These are phyloP conservation scores for Mycena vitilis DNA, from an alignment of 768 basidiomycete genomes.

Conservation along the genomic window DNA sequence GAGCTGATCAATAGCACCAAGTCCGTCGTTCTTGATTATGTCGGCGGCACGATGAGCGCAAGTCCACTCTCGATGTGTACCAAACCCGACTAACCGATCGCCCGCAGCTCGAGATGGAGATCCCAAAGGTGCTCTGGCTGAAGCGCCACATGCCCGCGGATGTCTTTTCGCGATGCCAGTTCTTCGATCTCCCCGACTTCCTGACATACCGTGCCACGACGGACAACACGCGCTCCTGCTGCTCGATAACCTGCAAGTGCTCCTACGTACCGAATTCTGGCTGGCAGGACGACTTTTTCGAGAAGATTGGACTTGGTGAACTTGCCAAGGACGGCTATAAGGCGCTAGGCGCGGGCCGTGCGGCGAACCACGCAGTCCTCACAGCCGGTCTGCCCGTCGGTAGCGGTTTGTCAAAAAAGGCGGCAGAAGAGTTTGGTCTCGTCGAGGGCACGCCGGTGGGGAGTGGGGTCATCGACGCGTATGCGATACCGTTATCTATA, in stretches of 20 bases:
- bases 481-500: constrained; percentile 36
- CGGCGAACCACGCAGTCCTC: constrained; percentile 66
- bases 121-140: constrained; percentile 97
- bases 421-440: constrained; percentile 89
- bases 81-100: constrained; percentile 23
- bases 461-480: constrained; percentile 96
- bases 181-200: constrained; percentile 95
- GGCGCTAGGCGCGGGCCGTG: constrained; percentile 71
- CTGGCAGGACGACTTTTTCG: constrained; percentile 92
- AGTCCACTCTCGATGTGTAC: constrained; percentile 37
- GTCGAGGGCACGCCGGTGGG: constrained; percentile 91
- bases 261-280: constrained; percentile 88
- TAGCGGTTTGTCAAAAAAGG: constrained; percentile 77
- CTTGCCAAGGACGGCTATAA: constrained; percentile 76
- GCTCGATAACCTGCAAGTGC: constrained; percentile 97
- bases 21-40: constrained; percentile 90
- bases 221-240: constrained; percentile 82
- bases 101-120: constrained; percentile 93
- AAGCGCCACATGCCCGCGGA: constrained; percentile 85
- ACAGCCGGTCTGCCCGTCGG: constrained; percentile 92
- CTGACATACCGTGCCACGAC: constrained; percentile 92
- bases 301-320: constrained; percentile 81
- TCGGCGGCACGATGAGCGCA: constrained; percentile 96
- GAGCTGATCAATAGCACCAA: constrained; percentile 88
- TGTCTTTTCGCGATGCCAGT: constrained; percentile 80